Evolutionary conservation across 805 yeast genomes (phyloP), one percentile per base, ranked within the genome.

Genomic region (Candida koratica): DNA sequence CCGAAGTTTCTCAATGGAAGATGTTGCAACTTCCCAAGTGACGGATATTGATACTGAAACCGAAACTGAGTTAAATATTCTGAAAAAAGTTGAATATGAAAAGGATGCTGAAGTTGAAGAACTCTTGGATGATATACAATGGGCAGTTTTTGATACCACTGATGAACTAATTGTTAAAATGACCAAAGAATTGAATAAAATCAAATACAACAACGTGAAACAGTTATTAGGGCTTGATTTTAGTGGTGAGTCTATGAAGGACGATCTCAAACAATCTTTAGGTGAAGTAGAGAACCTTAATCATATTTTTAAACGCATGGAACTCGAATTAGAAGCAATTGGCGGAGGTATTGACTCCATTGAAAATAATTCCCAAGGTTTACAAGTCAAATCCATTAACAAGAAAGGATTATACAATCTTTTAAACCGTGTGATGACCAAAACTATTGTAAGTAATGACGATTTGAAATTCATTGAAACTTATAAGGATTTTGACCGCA

Each of bases 311-410:
- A 63, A 61, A 40, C 57, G 51, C 31, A 61, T 64, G 67, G 71
- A 65, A 39, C 46, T 62, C 20, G 62, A 58, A 37, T 61, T 67
- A 41, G 60, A 57, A 33, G 45, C 54, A 25, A 43, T 86, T 24
- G 73, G 79, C 10, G 77, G 77, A 3, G 90, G 84, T 42, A 77
- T 89, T 34, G 72, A 75, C 30, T 74, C 71, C 34, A 78, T 88
- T 27, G 95, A 87, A 51, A 67, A 69, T 23, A 84, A 81, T 52
- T 79, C 89, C 2, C 77, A 82, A 48, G 95, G 95, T 32, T 58
- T 87, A 12, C 96, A 89, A 58, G 81, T 89, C 5, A 81, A 80
- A 46, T 77, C 90, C 4, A 79, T 85, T 28, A 89, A 89, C 59
- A 84, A 84, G 56, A 85, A 84, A 49, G 55, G 71, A n/a, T 64